Evolutionary conservation across 495 filamentous ascomycete genomes (phyloP), one percentile per base, ranked within the genome.

Genomic region (Neurospora sp.): DNA sequence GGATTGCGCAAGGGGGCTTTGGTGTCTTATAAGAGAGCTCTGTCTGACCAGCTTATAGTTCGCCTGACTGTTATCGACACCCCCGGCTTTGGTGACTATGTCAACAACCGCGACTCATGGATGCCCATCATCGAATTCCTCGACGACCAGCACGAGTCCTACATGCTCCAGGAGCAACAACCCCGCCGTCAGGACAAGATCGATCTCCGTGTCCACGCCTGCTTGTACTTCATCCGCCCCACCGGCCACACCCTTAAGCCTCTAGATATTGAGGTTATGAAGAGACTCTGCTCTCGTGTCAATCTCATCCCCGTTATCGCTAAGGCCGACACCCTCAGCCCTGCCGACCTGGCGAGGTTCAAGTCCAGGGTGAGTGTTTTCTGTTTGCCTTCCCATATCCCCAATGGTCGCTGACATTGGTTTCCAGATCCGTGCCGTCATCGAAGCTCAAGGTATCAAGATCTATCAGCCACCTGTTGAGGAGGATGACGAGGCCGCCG

Each of bases 111-210:
- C 75, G 96, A 99, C 84, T 97, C 94, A 53, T 99, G 96, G 96
- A 94, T 97, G 88, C 96, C 96, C 75, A 98, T 99, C 81, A 98
- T 99, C 84, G 96, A 99, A 85, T 99, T 99, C 87, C 85, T 99
- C 78, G 96, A 99, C 84, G 96, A 99, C 84, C 96, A 99, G 88
- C 96, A 99, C 84, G 96, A 99, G 87, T 98, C 96, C 16, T 99
- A 99, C 82, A 99, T 99, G 96, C 88, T 99, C 80, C 96, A 99
- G 88, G 96, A 99, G 89, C 96, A 99, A 85, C 96, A 99, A 84
- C 96, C 96, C 75, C 93, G 93, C 83, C 93, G 96, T 77, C 90
- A 91, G 74, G 96, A 98, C 85, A 99, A 98, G 89, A 98, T 99
- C 78, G 96, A 99, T 81, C 93, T 99, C 82, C 94, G 96, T 85